Evolutionary conservation across 495 filamentous ascomycete genomes (phyloP).

Genomic region (Penicillium malachiteum): DNA sequence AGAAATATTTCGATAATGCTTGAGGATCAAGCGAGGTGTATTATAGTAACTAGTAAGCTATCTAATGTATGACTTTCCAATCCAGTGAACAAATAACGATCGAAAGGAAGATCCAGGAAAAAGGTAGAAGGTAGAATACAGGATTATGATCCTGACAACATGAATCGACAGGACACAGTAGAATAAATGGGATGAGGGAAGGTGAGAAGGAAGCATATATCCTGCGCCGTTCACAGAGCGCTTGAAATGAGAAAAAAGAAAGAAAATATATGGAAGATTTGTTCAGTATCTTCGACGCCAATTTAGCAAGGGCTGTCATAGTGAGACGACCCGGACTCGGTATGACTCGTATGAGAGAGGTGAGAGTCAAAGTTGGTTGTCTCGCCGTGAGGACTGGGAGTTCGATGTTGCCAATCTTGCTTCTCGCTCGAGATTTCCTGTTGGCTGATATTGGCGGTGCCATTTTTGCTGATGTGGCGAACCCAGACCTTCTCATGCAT

Average conservation of each 20-base stretch:
- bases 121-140: not conserved
- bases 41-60: too few relatives aligned
- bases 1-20: too few relatives aligned
- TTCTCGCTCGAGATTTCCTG: conserved; percentile 17
- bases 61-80: too few relatives aligned
- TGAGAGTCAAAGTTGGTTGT: not conserved
- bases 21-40: too few relatives aligned
- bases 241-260: not conserved
- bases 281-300: too few relatives aligned
- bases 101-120: too few relatives aligned
- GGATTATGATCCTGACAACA: not conserved
- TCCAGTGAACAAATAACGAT: too few relatives aligned
- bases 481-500: conserved; percentile 22
- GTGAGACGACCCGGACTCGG: not conserved
- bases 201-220: not conserved
- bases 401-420: conserved; percentile 8
- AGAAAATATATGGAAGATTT: not conserved
- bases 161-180: not conserved
- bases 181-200: not conserved
- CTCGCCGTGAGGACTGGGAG: conserved; percentile 9
- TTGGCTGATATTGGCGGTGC: conserved; percentile 9
- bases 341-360: too few relatives aligned
- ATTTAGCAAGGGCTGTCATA: not conserved
- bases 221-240: not conserved
- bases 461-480: not conserved